Base-by-base conservation (phyloP, 2,329 filamentous ascomycete genomes). In the Remersonia thermophila region DNA sequence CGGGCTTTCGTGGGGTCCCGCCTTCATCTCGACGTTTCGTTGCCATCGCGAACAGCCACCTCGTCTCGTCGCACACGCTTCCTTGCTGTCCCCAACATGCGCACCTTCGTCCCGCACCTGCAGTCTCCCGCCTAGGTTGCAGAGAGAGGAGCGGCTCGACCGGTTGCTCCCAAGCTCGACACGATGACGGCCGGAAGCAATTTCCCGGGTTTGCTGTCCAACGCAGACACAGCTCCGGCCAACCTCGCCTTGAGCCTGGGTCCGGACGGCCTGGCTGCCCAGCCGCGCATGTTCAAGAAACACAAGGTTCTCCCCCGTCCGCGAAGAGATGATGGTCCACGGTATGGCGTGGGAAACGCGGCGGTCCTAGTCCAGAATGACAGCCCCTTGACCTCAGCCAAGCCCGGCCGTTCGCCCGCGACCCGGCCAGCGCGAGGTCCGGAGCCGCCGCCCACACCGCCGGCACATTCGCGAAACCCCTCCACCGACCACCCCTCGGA, bases 391-490 rank as follows among this genome's bases (percentile, higher is more conserved):
- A 30, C 27, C 25, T 9, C 20, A 9, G 20, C 9, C 20, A 23
- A 23, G 20, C 20, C 20, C 9, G 20, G 20, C 9, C 20, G 20
- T 9, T 9, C 5, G 20, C 20, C 5, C 9, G 20, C 20, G 5
- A 9, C 9, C 5, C 20, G 20, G 20, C 20, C 20, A 9, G 20
- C 30, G 23, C 39, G 39, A 27, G 45, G 42, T 8, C 50, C 50
- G 3, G 47, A 51, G 45, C 58, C 70, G 27, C 75, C 75, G 28
- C 74, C 74, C n/a, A 79, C 75, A 17, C 75, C 75, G 32, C 75
- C 75, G 12, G 66, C 66, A 32, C 69, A 75, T 48, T 76, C 72
- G 29, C 66, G 70, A 40, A 68, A 66, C 32, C 72, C 72, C 7
- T 76, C 71, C 3, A 63, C 62, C 33, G 67, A 58, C 47, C 62